Evolutionary conservation across 441 rosid genomes (phyloP), one percentile per base, ranked within the genome.

Genomic region (Erodium trifolium): DNA sequence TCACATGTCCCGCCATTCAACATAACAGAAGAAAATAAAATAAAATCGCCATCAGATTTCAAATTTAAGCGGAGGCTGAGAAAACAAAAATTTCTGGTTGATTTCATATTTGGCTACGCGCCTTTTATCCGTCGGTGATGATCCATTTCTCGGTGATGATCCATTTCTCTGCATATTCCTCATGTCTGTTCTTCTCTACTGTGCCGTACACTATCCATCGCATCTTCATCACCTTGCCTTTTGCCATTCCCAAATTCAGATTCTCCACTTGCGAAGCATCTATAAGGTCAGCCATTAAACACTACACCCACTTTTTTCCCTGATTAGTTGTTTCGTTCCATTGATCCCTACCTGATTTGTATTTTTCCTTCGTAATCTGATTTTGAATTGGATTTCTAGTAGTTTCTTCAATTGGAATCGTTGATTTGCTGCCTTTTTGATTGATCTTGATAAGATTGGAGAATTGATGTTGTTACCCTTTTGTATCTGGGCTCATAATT

Each of bases 221-320:
- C 57, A 57, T 57, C 63, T 57, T 57, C 27, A 57, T 57, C 60
- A 5, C 16, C 11, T 57, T 17, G 63, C 12, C 7, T 17, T 57
- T 57, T 55, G 14, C 4, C 59, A 51, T 14, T n/a, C 59, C 7
- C 17, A 51, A 51, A 51, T 55, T 17, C 63, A 57, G 63, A 57
- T 57, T 57, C 63, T 8, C 29, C 63, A 57, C 63, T 57, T 23
- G 37, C 37, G 14, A 4, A 27, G 14, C 64, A 60, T 23, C 64
- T 60, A 60, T 23, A 34, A 60, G 64, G 64, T 60, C 34, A 60
- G 34, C 64, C 34, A 60, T 60, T 60, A 3, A 60, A 19, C 64
- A 9, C 64, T 60, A 10, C 6, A 3, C n/a, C 31, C 5, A 19
- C n/a, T 9, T 57, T 55, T n/a, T 18, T 19, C 2, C 12, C 18